Evolutionary conservation across 140 eudicot species (phyloP).

Genomic region (Stevia rebaudiana): DNA sequence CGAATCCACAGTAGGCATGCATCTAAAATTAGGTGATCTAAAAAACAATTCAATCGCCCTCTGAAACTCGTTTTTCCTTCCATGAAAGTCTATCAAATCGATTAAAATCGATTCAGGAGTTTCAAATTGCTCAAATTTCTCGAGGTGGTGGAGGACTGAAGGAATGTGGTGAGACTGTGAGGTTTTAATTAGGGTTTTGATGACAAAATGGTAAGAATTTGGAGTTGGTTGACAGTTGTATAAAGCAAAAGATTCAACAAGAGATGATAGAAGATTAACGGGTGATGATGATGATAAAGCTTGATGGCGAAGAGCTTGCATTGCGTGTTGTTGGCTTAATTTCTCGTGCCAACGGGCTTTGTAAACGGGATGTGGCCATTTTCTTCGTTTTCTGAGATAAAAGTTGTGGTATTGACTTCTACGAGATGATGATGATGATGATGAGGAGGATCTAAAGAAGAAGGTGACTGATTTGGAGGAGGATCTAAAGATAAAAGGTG

Average conservation of each 20-base stretch:
- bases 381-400: constrained; percentile 56
- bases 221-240: constrained; percentile 60
- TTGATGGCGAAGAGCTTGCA: constrained; percentile 43
- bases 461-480: not conserved
- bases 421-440: constrained; percentile 26
- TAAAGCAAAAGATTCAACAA: constrained; percentile 37
- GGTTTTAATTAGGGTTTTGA: constrained; percentile 48
- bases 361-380: constrained; percentile 65
- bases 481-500: too few species aligned
- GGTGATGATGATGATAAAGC: constrained; percentile 19
- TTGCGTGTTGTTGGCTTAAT: constrained; percentile 43
- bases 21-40: constrained; percentile 52
- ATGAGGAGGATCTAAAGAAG: constrained; percentile 26
- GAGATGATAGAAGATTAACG: constrained; percentile 36
- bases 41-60: constrained; percentile 60
- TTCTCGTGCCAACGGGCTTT: constrained; percentile 42
- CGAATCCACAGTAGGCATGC: constrained; percentile 50
- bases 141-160: constrained; percentile 41
- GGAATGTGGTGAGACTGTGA: constrained; percentile 35
- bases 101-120: constrained; percentile 58
- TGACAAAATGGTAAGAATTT: constrained; percentile 47
- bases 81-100: constrained; percentile 53
- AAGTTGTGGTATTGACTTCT: constrained; percentile 38
- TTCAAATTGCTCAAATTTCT: constrained; percentile 49
- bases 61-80: constrained; percentile 24